Base-by-base conservation (phyloP, 2,329 filamentous ascomycete genomes). In the Clonostachys rhizophaga region DNA sequence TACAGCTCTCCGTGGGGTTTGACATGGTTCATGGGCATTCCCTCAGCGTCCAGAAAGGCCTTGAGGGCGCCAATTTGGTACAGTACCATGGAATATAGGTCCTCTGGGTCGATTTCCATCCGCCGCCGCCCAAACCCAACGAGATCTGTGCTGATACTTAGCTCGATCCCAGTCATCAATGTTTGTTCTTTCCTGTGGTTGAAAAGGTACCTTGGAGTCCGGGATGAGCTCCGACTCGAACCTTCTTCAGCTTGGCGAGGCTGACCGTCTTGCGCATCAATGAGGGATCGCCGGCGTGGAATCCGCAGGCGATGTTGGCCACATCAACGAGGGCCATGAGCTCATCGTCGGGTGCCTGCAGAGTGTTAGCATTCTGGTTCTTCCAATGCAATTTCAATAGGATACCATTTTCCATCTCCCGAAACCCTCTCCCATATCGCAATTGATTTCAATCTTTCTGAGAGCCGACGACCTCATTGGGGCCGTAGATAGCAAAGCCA, bases 21-120 rank as follows among this genome's bases (percentile, higher is more conserved):
- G 40, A 86, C 75, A 53, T 86, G 83, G 53, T 81, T 71, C 24
- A 86, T 60, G 13, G 68, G 63, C 7, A 84, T 61, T 13, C 68
- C 71, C 54, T 84, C 81, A 0, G 71, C 71, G 34, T 79, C 73
- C 3, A 86, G 65, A 50, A 85, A 80, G 2, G 66, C 81, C 50
- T 79, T 74, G 3, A 86, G 66, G 0, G 82, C 80, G 3, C 83
- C 82, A 35, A 86, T 74, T 56, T 86, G 83, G 60, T 86, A 86
- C 34, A 81, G 62, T 1, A 78, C 70, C 51, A 77, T 74, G 9
- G 79, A 77, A 2, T 76, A 78, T 50, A 80, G 65, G 53, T 84
- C 80, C 16, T 78, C 75, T 1, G 76, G 69, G 1, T 69, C 64
- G 54, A 86, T 69, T 41, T 78, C 75, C 60, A 86, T 84, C 51